Conservation (phyloP, 2,329 filamentous ascomycete species). For the Ceratocystis smalleyi region DNA sequence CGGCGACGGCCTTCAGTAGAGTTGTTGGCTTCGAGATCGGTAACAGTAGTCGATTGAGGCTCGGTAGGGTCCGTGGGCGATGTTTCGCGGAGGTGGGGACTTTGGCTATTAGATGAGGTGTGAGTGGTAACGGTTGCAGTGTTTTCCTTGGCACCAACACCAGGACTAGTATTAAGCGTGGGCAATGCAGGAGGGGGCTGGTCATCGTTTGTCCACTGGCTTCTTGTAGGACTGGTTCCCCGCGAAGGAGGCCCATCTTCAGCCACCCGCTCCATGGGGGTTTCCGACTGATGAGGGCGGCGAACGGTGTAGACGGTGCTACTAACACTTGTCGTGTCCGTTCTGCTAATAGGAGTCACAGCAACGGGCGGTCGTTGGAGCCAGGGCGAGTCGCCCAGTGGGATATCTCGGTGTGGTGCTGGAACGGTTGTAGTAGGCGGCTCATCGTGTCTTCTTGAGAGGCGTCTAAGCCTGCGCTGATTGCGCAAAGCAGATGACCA, state of each 20-base stretch:
- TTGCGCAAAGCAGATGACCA: conserved; percentile 6
- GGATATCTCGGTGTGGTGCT: conserved; percentile 26
- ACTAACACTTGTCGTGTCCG: conserved; percentile 47
- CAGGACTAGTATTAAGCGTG: neutral
- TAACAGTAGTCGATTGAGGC: neutral
- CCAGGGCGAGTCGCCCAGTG: conserved; percentile 34
- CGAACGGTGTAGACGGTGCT: conserved; percentile 49
- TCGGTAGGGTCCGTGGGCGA: neutral
- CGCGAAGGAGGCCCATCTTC: conserved; percentile 8
- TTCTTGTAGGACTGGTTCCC: conserved; percentile 6
- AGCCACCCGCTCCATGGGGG: conserved; percentile 18
- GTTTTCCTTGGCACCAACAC: neutral
- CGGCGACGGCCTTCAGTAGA: neutral
- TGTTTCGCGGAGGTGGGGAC: neutral
- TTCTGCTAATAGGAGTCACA: conserved; percentile 43
- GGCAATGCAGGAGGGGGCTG: neutral
- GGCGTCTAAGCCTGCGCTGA: conserved; percentile 3
- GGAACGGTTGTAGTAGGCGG: conserved; percentile 19
- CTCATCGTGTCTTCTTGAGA: conserved; percentile 14
- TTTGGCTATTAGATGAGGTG: neutral
- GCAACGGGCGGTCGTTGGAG: conserved; percentile 39
- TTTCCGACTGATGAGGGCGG: conserved; percentile 43
- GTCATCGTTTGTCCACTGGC: conserved; percentile 16
- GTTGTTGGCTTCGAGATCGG: conserved; percentile 16
- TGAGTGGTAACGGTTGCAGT: neutral